phyloP scores from a whole-genome alignment of 768 basidiomycete genomes.

The Neoboletus magnificus region DNA sequence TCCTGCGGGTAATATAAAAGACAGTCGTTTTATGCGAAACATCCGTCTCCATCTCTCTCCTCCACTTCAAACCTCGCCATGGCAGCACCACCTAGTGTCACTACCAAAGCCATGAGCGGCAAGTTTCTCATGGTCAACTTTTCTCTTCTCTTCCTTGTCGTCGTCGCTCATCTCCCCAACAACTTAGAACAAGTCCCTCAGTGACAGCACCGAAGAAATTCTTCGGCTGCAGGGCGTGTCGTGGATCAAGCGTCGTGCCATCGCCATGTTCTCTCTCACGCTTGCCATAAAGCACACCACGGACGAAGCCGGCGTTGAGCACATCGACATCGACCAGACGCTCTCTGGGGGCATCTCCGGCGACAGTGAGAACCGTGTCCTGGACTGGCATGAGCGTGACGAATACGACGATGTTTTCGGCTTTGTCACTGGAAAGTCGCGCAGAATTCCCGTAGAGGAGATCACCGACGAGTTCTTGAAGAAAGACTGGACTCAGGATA shows the following conservation, averaged over 20 bases:
- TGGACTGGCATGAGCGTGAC: conserved; percentile 54
- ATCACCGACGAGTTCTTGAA: conserved; percentile 43
- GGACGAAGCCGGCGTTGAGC: conserved; percentile 56
- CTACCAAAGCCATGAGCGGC: conserved; percentile 58
- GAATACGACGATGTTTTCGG: conserved; percentile 65
- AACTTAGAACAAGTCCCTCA: conserved; percentile 67
- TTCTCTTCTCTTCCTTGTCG: neutral
- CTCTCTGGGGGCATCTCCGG: conserved; percentile 61
- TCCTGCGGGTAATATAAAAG: conserved; percentile 7
- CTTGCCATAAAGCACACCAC: conserved; percentile 63
- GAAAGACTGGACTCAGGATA: conserved; percentile 43
- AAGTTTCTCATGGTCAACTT: conserved; percentile 56
- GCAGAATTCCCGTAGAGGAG: conserved; percentile 47
- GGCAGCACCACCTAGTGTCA: conserved; percentile 63
- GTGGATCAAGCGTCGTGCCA: conserved; percentile 68
- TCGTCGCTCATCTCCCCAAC: conserved; percentile 1
- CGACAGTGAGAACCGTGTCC: conserved; percentile 51
- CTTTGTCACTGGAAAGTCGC: conserved; percentile 48
- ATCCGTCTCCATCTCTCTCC: neutral
- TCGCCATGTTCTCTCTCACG: conserved; percentile 54
- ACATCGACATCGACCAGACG: conserved; percentile 63
- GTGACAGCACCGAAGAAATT: conserved; percentile 59
- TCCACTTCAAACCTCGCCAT: conserved; percentile 34
- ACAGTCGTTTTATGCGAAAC: neutral
- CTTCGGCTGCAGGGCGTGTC: conserved; percentile 68